Conservation (phyloP, 768 basidiomycete genomes). For the Pleurotus tuber-regium region DNA sequence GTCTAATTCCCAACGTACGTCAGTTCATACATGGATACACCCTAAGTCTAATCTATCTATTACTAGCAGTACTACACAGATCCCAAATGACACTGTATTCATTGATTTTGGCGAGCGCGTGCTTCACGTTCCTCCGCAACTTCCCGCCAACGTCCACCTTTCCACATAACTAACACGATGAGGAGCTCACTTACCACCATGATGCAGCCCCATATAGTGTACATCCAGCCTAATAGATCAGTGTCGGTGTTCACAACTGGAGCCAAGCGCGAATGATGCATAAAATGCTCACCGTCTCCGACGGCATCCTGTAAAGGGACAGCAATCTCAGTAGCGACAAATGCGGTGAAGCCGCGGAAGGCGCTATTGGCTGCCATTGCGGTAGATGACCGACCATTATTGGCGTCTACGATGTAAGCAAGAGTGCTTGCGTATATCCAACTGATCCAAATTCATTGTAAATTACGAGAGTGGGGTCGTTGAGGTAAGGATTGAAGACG, state of each 20-base stretch:
- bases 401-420: slow-evolving; percentile 87
- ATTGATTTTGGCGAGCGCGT: neutral
- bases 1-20: too few species aligned
- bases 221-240: slow-evolving; percentile 49
- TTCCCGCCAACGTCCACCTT: slow-evolving; percentile 60
- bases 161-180: slow-evolving; percentile 57
- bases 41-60: neutral
- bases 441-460: slow-evolving; percentile 19
- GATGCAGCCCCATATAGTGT: slow-evolving; percentile 58
- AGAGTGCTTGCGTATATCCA: slow-evolving; percentile 42
- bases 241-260: neutral
- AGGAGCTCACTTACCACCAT: slow-evolving; percentile 51
- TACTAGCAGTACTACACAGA: too few species aligned
- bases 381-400: slow-evolving; percentile 73
- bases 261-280: neutral
- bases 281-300: slow-evolving; percentile 61
- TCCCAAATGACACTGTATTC: too few species aligned
- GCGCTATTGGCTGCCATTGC: slow-evolving; percentile 77
- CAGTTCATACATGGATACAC: too few species aligned
- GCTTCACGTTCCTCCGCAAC: slow-evolving; percentile 42
- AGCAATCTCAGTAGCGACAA: slow-evolving; percentile 68
- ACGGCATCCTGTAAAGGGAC: slow-evolving; percentile 71
- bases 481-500: slow-evolving; percentile 23
- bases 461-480: neutral
- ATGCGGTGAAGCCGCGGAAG: slow-evolving; percentile 69